A percentile compares a stretch with the other conserved stretches of the same genome.
phyloP scores from a whole-genome alignment of 352 stramenopile genomes.

The Globisporangium orthogonon region DNA sequence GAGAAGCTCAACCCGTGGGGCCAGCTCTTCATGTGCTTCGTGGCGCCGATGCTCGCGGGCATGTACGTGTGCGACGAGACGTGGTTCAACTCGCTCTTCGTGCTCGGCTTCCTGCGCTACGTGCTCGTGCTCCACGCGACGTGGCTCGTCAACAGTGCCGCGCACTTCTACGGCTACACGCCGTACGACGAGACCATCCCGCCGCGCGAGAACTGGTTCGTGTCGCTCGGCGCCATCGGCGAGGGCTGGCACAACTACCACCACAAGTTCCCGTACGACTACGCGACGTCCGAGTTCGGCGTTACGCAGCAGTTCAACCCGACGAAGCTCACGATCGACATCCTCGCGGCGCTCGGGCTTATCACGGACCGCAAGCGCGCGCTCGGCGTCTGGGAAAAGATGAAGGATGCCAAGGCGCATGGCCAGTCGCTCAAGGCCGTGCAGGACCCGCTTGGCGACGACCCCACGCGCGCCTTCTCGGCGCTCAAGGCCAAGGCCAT shows the following conservation, averaged over 20 bases:
- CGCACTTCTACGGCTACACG: slow-evolving; percentile 98
- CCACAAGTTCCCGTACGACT: slow-evolving; percentile 99
- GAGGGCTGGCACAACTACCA: slow-evolving; percentile 97
- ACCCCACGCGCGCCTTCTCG: slow-evolving; percentile 44
- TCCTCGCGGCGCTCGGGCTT: slow-evolving; percentile 88
- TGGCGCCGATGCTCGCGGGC: slow-evolving; percentile 90
- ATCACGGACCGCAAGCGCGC: slow-evolving; percentile 95
- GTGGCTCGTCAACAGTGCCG: slow-evolving; percentile 98
- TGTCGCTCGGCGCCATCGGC: slow-evolving; percentile 93
- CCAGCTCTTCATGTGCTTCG: slow-evolving; percentile 96
- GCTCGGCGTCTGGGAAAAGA: slow-evolving; percentile 92
- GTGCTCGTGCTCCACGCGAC: slow-evolving; percentile 97
- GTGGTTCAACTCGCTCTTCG: slow-evolving; percentile 95
- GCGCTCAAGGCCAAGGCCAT: slow-evolving; percentile 66
- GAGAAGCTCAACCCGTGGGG: slow-evolving; percentile 90
- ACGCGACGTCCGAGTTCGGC: slow-evolving; percentile 96
- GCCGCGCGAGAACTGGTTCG: slow-evolving; percentile 95
- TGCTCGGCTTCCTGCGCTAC: slow-evolving; percentile 94
- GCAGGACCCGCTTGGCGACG: slow-evolving; percentile 41
- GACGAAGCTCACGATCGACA: slow-evolving; percentile 97
- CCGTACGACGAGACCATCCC: slow-evolving; percentile 95
- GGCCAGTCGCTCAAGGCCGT: slow-evolving; percentile 25
- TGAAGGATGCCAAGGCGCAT: slow-evolving; percentile 47
- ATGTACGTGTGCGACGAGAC: slow-evolving; percentile 89
- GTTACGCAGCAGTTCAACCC: slow-evolving; percentile 97